phyloP scores from a whole-genome alignment of 129 eudicot genomes.

The Saussurea involucrata region DNA sequence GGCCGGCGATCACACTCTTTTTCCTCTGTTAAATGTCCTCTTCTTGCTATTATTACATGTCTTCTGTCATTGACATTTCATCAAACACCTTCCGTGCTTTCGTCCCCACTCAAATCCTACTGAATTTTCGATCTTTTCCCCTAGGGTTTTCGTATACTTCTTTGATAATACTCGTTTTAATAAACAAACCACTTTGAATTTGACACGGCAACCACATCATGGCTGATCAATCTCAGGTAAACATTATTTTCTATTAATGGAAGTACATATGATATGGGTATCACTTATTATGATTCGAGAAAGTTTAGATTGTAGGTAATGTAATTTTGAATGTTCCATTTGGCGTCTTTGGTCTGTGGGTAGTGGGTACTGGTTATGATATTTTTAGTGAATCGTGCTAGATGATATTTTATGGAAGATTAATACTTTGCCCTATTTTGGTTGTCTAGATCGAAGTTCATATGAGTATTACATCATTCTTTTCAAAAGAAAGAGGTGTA shows the following conservation, averaged over 20 bases:
- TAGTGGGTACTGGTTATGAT: neutral
- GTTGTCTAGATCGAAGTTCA: neutral
- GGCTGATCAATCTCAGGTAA: conserved; percentile 46
- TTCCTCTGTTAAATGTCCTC: neutral
- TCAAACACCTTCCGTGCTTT: conserved; percentile 1
- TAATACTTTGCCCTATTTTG: neutral
- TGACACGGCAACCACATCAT: conserved; percentile 24
- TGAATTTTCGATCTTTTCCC: conserved; percentile 1
- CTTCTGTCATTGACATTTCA: conserved; percentile 26
- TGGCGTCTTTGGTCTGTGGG: neutral
- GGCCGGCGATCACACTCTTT: conserved; percentile 2
- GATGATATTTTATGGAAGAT: neutral
- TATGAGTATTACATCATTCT: neutral
- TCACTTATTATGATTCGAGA: conserved; percentile 2
- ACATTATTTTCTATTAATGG: neutral
- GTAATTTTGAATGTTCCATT: neutral
- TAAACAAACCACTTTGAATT: neutral
- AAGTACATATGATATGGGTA: neutral
- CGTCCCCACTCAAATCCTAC: conserved; percentile 33
- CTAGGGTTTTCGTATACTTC: conserved; percentile 10
- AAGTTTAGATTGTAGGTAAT: neutral
- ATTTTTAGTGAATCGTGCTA: neutral
- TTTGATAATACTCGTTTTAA: conserved; percentile 6
- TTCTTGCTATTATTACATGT: conserved; percentile 36
- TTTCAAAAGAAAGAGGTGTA: neutral